Conservation (phyloP, 202 grass and related monocot genomes). For the Eragrostis tef region DNA sequence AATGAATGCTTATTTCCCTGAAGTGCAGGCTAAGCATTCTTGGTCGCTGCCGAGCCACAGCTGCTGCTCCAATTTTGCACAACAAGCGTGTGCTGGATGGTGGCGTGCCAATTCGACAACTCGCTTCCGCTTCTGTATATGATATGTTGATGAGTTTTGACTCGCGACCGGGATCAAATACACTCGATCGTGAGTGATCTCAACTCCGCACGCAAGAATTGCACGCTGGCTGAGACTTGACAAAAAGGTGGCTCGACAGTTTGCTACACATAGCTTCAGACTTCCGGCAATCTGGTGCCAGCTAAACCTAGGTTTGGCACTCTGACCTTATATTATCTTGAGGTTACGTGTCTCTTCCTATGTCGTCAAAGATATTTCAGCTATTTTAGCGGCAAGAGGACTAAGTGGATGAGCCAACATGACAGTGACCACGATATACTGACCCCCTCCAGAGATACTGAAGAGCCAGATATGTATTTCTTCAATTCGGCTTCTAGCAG, state of each 20-base stretch:
- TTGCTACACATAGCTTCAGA: background rate
- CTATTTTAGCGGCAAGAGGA: background rate
- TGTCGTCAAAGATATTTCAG: background rate
- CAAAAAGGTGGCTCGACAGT: background rate
- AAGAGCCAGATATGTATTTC: background rate
- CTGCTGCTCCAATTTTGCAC: background rate
- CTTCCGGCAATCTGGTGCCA: background rate
- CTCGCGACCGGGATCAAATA: background rate
- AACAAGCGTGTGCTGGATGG: background rate
- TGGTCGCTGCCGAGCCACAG: background rate
- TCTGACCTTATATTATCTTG: background rate
- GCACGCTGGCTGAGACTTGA: background rate
- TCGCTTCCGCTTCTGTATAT: background rate
- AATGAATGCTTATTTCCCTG: slow-evolving; percentile 35
- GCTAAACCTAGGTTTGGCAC: background rate
- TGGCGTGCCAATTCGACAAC: background rate
- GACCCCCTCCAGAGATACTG: background rate
- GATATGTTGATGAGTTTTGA: background rate
- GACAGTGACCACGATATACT: too few relatives aligned
- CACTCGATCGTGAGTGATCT: background rate
- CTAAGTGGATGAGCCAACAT: too few relatives aligned
- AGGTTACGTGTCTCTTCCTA: background rate
- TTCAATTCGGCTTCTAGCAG: background rate
- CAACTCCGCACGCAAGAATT: background rate
- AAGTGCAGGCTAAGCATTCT: background rate